Evolutionary conservation across 108 stramenopile genomes (phyloP).

Genomic region (Parietichytrium sp.): DNA sequence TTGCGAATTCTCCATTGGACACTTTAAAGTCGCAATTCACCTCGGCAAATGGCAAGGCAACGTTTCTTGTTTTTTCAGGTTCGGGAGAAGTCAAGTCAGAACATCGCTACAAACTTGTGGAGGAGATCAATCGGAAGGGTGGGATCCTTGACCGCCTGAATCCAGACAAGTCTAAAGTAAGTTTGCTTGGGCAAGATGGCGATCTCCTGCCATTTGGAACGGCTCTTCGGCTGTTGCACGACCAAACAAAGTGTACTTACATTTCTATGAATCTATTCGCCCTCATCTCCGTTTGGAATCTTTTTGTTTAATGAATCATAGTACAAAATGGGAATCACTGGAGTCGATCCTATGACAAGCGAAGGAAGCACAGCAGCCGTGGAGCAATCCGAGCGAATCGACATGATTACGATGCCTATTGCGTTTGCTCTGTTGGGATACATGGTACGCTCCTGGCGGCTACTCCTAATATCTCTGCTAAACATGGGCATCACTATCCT

Average conservation of each 20-base stretch:
- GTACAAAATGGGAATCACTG: constrained; percentile 27
- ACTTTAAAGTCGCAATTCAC: constrained; percentile 3
- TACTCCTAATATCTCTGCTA: background rate
- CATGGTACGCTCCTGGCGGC: constrained; percentile 36
- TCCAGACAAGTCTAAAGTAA: too few species aligned
- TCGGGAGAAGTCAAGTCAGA: background rate
- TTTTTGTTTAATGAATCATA: background rate
- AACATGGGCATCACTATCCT: constrained; percentile 10
- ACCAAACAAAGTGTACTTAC: too few species aligned
- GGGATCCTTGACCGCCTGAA: background rate
- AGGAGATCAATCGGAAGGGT: background rate
- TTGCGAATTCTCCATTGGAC: background rate
- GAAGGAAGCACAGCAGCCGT: constrained; percentile 30
- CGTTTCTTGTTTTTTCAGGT: constrained; percentile 8
- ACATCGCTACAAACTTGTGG: background rate
- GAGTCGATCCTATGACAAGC: background rate
- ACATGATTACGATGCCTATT: constrained; percentile 22
- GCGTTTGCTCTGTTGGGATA: constrained; percentile 28
- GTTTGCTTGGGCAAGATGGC: too few species aligned
- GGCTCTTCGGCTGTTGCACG: too few species aligned
- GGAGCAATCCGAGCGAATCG: constrained; percentile 20
- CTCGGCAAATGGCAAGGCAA: background rate
- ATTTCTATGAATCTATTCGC: too few species aligned
- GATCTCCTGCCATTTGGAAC: too few species aligned
- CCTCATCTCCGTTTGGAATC: too few species aligned